A percentile compares a stretch with the other conserved stretches of the same genome.
Conservation (phyloP, 306 rosid genomes). For the Quercus dentata region DNA sequence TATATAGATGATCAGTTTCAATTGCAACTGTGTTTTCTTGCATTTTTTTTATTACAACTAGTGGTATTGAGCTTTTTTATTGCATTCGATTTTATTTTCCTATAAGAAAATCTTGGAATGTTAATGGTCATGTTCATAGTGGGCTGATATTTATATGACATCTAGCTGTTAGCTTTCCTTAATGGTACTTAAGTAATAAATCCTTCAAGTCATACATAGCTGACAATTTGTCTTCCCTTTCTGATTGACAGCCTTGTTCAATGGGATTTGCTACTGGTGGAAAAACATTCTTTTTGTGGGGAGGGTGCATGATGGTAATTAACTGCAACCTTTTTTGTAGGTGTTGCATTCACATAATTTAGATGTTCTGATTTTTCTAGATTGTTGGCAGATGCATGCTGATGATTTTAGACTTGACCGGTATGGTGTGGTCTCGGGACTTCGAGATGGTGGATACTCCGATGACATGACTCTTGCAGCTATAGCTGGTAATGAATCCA, state of each 20-base stretch:
- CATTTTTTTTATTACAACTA: not conserved
- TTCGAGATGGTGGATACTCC: conserved; percentile 91
- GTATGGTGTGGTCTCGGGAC: conserved; percentile 79
- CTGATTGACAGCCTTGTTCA: conserved; percentile 81
- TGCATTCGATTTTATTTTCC: not conserved
- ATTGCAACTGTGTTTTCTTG: not conserved
- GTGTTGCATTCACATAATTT: conserved; percentile 5
- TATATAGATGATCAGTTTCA: not conserved
- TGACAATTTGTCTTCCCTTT: conserved; percentile 6
- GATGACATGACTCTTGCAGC: conserved; percentile 99
- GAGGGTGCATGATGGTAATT: conserved; percentile 99
- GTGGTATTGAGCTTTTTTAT: not conserved
- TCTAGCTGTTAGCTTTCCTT: conserved; percentile 3
- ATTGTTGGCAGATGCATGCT: conserved; percentile 86
- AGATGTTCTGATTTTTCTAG: conserved; percentile 23
- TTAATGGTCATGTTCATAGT: not conserved
- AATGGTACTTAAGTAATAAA: not conserved
- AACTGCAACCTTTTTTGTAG: conserved; percentile 16
- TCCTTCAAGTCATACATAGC: conserved; percentile 3
- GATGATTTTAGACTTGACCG: conserved; percentile 80
- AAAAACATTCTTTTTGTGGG: conserved; percentile 96
- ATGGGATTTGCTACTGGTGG: conserved; percentile 99
- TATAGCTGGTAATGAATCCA: conserved; percentile 60
- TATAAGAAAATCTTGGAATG: not conserved
- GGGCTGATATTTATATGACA: not conserved